Evolutionary conservation across 2,329 filamentous ascomycete species (phyloP).

Genomic region (Alternaria sp.): DNA sequence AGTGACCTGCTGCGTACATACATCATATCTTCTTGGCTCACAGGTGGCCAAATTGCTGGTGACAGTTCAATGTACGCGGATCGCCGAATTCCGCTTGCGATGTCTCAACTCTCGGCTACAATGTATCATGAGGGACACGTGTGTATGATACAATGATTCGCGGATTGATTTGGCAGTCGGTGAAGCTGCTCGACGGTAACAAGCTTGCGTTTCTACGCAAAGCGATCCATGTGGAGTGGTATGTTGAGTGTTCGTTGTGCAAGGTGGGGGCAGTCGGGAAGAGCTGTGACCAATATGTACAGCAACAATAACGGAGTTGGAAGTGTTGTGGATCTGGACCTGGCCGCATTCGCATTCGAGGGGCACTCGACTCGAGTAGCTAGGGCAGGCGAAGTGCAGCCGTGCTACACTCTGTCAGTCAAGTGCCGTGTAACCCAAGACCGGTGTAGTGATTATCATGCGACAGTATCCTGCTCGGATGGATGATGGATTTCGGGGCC

Average conservation of each 20-base stretch:
- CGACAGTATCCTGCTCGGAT: background rate
- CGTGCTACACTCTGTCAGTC: background rate
- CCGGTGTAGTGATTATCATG: background rate
- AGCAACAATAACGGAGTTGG: background rate
- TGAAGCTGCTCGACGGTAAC: background rate
- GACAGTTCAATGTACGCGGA: constrained; percentile 25
- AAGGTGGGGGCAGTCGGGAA: background rate
- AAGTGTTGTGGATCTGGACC: background rate
- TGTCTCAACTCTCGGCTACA: constrained; percentile 18
- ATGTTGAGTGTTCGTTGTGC: background rate
- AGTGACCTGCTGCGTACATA: constrained; percentile 29
- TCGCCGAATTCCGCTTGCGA: constrained; percentile 21
- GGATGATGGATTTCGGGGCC: background rate
- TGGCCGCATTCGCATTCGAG: background rate
- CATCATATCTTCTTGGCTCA: constrained; percentile 24
- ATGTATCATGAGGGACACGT: constrained; percentile 12
- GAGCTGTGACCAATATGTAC: background rate
- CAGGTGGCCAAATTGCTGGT: constrained; percentile 18
- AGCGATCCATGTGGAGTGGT: background rate
- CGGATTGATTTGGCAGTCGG: background rate
- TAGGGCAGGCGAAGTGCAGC: background rate
- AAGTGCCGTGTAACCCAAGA: background rate
- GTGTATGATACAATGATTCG: background rate
- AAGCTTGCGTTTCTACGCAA: background rate
- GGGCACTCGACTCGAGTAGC: background rate